Base-by-base conservation (phyloP, 192 early-diverging fungal genomes). In the Coemansia sp. region DNA sequence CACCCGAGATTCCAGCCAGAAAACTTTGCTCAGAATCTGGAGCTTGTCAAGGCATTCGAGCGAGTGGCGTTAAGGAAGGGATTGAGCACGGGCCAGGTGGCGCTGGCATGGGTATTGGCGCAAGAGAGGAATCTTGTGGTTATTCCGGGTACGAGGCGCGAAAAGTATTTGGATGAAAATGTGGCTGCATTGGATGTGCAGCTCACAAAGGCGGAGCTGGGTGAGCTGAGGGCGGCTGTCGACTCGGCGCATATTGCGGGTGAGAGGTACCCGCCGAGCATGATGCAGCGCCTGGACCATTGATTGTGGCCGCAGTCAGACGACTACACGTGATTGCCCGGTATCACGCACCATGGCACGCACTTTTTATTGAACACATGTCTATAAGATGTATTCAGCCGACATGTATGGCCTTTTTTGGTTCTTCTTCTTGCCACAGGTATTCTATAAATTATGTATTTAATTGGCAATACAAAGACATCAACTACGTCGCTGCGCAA, bases 21-120 rank as follows among this genome's bases (percentile, higher is more conserved):
- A 27, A 78, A 85, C 66, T 85, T 91, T 72, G 53, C 25, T 10
- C 80, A 85, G 42, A 92, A 92, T 65, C 44, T 84, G 25, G 73
- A 84, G 64, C 75, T 91, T 37, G 90, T 89, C 19, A 70, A 87
- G 29, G 75, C 72, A 36, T 58, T 91, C 34, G 62, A 84, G 38
- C 61, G 31, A 3, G 37, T 88, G 29, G 90, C 89, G 2, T 62
- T 68, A 38, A 88, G 82, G 45, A 87, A 86, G 50, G 69, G 64
- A 1, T 63, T 78, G 50, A 85, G 75, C 10, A 44, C 86, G 1
- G 68, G 77, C 11, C 88, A 92, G 68, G 71, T 90, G 19, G 80
- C 80, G 0, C 72, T 92, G 15, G 88, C 91, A 4, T 92, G 91
- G 91, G 78, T 90, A 21, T 45, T 89, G 12, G 71, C 76, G 19